Evolutionary conservation across 2,329 filamentous ascomycete species (phyloP).

Genomic region (Aureobasidium sp.): DNA sequence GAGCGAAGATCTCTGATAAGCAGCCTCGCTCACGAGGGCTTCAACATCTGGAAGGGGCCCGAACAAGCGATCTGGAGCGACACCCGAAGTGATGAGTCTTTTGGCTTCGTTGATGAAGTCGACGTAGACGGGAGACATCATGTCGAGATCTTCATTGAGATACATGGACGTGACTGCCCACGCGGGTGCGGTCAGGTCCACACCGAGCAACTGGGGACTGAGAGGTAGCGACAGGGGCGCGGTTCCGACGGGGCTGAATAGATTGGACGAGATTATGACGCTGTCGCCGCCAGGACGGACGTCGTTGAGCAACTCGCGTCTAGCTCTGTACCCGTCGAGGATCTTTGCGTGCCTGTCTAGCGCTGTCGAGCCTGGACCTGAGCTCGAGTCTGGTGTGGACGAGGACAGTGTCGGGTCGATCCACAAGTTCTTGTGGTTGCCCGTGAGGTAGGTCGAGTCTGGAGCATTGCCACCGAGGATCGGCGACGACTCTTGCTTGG

Average conservation of each 20-base stretch:
- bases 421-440: background rate
- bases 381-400: background rate
- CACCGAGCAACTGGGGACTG: background rate
- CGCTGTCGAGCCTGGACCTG: background rate
- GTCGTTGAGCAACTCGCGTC: background rate
- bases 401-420: background rate
- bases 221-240: background rate
- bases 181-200: background rate
- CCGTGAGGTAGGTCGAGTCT: background rate
- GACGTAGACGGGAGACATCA: conserved; percentile 4
- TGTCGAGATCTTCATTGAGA: background rate
- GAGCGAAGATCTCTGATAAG: background rate
- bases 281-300: background rate
- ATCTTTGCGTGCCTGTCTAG: background rate
- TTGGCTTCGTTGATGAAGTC: background rate
- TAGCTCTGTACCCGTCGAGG: background rate
- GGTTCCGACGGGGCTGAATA: background rate
- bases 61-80: conserved; percentile 2
- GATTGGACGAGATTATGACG: background rate
- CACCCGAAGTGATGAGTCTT: background rate
- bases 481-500: background rate
- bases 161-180: conserved; percentile 8
- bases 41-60: background rate
- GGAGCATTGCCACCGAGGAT: background rate
- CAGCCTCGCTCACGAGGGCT: background rate